Percentiles rank a stretch among this genome's conserved stretches.
Conservation (phyloP, 2,329 filamentous ascomycete species). For the Cladosporium sp. region DNA sequence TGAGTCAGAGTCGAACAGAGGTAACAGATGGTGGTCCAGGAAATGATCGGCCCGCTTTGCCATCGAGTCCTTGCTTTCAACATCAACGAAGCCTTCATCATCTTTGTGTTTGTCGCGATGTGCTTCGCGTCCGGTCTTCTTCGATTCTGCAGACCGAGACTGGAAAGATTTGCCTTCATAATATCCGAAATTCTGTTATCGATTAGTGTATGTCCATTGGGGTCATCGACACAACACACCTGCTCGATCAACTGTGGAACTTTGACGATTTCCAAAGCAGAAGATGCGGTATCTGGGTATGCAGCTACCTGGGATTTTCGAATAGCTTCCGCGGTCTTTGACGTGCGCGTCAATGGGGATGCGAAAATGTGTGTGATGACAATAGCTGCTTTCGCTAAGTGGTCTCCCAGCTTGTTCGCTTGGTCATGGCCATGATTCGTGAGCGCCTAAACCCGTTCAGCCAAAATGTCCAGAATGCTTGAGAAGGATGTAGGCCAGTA, state of each 20-base stretch:
- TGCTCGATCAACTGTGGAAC: slow-evolving; percentile 60
- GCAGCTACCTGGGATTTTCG: slow-evolving; percentile 24
- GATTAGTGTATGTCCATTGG: background rate
- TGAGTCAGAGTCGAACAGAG: slow-evolving; percentile 48
- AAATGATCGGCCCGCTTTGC: slow-evolving; percentile 64
- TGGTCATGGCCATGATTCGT: slow-evolving; percentile 74
- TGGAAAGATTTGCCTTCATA: slow-evolving; percentile 65
- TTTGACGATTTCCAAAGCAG: slow-evolving; percentile 40
- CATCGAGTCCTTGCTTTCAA: slow-evolving; percentile 71
- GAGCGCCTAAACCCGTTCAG: background rate
- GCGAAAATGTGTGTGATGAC: slow-evolving; percentile 71
- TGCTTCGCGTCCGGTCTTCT: slow-evolving; percentile 41
- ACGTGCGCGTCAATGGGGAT: slow-evolving; percentile 74
- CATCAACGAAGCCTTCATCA: slow-evolving; percentile 52
- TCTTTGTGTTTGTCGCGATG: slow-evolving; percentile 42
- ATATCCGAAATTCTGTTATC: slow-evolving; percentile 61
- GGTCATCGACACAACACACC: background rate
- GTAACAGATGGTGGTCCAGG: slow-evolving; percentile 62
- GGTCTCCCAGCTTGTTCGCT: slow-evolving; percentile 66
- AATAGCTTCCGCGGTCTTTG: slow-evolving; percentile 68
- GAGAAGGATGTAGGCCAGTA: slow-evolving; percentile 57
- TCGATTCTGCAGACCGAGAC: slow-evolving; percentile 39
- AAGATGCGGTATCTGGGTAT: background rate
- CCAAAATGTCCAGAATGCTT: background rate
- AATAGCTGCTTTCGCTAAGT: slow-evolving; percentile 65